Evolutionary conservation across 2,329 filamentous ascomycete species (phyloP), one percentile per base, ranked within the genome.

Genomic region (Penicillium sp.): DNA sequence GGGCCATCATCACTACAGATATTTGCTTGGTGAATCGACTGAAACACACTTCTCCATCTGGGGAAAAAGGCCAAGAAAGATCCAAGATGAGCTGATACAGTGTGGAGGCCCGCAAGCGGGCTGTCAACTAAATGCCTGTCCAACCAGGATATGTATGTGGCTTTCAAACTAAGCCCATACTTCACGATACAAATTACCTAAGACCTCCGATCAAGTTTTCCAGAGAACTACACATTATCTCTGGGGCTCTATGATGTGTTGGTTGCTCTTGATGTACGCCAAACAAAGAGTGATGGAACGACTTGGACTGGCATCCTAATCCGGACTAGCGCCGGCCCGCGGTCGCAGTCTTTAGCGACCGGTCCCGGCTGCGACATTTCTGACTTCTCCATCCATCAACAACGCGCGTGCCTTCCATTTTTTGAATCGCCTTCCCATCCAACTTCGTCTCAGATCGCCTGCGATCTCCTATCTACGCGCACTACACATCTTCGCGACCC

Each of bases 331-430:
- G 73, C 58, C 54, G 48, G 48, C 37, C 33, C 48, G 64, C 54
- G 54, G 54, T 56, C 54, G 54, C 48, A 52, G 44, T 69, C 70
- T 71, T 73, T 73, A 74, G 71, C 71, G 71, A 72, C 68, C 62
- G 66, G 64, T 52, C 49, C 70, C 67, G 69, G 63, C 65, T 70
- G 67, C 62, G 64, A 69, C 72, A 73, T 73, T 75, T 73, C 72
- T 73, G 61, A 70, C 71, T 74, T 72, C 72, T 74, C 70, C 72
- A 73, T 71, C 72, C 74, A 75, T 75, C 74, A 76, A 76, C 73
- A 75, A 76, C 72, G 68, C 73, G 73, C 69, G 68, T 69, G 61
- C 63, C 62, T 66, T 50, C 57, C 59, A 55, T 65, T 54, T 61
- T 65, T 65, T 63, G 50, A 64, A 71, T 69, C 67, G 58, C 58